Conservation (phyloP, 1,284 basidiomycete genomes). For the Cryptococcus floricola region DNA sequence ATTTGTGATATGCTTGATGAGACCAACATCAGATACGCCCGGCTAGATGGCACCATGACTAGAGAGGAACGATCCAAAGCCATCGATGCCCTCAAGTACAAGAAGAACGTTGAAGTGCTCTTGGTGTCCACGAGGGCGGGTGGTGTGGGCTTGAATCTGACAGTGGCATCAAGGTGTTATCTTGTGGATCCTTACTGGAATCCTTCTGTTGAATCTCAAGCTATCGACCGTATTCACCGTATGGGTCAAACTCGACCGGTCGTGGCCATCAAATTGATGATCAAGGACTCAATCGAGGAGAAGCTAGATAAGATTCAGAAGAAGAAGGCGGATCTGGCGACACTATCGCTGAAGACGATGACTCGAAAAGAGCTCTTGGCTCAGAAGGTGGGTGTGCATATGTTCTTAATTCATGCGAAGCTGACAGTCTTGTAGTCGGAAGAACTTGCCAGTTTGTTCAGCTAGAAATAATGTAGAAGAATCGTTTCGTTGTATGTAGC, state of each 20-base stretch:
- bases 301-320: constrained; percentile 82
- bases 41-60: constrained; percentile 94
- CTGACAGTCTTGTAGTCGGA: constrained; percentile 53
- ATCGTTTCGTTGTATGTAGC: background rate
- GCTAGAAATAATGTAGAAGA: constrained; percentile 10
- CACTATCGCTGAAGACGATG: constrained; percentile 76
- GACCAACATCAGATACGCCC: constrained; percentile 75
- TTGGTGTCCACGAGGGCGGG: constrained; percentile 94
- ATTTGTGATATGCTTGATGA: constrained; percentile 84
- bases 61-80: constrained; percentile 85
- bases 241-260: constrained; percentile 89
- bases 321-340: constrained; percentile 89
- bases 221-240: constrained; percentile 90
- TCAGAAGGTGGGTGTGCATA: constrained; percentile 63
- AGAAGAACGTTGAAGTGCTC: constrained; percentile 81
- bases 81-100: constrained; percentile 82
- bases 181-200: constrained; percentile 98
- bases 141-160: constrained; percentile 92
- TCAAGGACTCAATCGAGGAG: constrained; percentile 89
- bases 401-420: background rate
- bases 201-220: constrained; percentile 93
- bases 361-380: constrained; percentile 78
- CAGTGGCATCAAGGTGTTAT: constrained; percentile 86
- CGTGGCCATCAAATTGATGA: constrained; percentile 84
- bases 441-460: constrained; percentile 35